A percentile compares a stretch with the other conserved stretches of the same genome.
Evolutionary conservation across 2,329 filamentous ascomycete genomes (phyloP).

Genomic region (Coleophoma eucalyptorum): DNA sequence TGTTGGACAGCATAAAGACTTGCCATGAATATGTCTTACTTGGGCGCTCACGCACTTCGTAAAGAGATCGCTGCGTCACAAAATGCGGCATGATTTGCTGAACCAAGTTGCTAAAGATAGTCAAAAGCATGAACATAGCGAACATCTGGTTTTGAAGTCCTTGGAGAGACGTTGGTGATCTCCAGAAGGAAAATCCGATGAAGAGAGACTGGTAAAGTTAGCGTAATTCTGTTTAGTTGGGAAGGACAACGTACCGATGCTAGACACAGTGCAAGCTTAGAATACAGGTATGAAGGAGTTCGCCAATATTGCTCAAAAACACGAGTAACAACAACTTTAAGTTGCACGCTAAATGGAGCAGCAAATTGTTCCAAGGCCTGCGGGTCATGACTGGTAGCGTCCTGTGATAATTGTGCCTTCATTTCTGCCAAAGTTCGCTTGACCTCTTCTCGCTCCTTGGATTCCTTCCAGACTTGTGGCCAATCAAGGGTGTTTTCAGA

Average conservation of each 20-base stretch:
- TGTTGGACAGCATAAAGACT: conserved; percentile 65
- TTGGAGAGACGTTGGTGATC: conserved; percentile 51
- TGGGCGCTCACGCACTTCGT: conserved; percentile 67
- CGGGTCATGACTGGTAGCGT: conserved; percentile 17
- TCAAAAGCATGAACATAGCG: conserved; percentile 73
- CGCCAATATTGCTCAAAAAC: conserved; percentile 66
- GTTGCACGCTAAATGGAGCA: conserved; percentile 53
- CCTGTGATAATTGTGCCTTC: conserved; percentile 36
- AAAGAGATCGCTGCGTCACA: conserved; percentile 47
- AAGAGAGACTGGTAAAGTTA: conserved; percentile 48
- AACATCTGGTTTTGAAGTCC: conserved; percentile 72
- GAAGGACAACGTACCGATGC: too few species aligned
- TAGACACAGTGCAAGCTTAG: conserved; percentile 32
- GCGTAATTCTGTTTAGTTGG: too few species aligned
- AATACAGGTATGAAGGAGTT: conserved; percentile 53
- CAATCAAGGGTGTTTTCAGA: conserved; percentile 60
- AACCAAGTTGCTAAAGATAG: conserved; percentile 69
- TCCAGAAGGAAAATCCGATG: conserved; percentile 71
- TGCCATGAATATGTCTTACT: conserved; percentile 77
- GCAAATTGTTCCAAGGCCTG: conserved; percentile 53
- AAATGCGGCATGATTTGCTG: conserved; percentile 76
- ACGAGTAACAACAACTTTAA: conserved; percentile 49
- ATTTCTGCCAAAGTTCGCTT: conserved; percentile 49
- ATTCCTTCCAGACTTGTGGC: conserved; percentile 56
- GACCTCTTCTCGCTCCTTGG: conserved; percentile 37